phyloP scores from a whole-genome alignment of 306 rosid genomes.

The Potentilla sterilis region DNA sequence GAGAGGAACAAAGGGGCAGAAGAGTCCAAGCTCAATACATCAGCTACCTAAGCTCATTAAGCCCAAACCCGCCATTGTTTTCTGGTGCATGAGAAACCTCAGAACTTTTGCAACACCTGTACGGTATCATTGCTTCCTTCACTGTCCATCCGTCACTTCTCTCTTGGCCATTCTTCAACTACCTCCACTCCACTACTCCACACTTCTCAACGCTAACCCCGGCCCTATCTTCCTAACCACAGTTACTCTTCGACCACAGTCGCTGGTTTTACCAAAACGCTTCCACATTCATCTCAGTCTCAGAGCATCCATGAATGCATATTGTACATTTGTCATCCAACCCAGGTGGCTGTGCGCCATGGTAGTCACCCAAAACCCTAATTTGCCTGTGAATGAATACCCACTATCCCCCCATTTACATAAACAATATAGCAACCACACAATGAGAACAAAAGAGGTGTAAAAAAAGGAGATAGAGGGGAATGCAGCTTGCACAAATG shows the following conservation, averaged over 20 bases:
- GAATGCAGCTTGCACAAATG: conserved; percentile 82
- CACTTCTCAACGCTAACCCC: conserved; percentile 42
- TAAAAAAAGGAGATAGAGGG: not conserved
- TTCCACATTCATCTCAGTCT: not conserved
- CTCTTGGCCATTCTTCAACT: conserved; percentile 55
- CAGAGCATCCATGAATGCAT: conserved; percentile 37
- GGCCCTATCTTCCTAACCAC: conserved; percentile 13
- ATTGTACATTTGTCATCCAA: conserved; percentile 49
- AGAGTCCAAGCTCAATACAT: conserved; percentile 24
- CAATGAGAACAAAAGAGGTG: conserved; percentile 37
- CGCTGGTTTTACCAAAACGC: not conserved
- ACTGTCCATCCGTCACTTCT: conserved; percentile 60
- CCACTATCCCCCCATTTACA: conserved; percentile 9
- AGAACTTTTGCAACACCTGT: conserved; percentile 87
- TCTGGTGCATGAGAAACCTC: conserved; percentile 40
- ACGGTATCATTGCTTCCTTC: conserved; percentile 32
- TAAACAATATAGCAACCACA: conserved; percentile 28
- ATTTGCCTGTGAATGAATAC: not conserved
- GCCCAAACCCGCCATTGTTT: conserved; percentile 53
- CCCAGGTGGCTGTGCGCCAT: conserved; percentile 10
- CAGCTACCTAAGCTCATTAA: conserved; percentile 10
- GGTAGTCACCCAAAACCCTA: conserved; percentile 23
- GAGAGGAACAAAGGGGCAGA: conserved; percentile 11
- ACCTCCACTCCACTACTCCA: conserved; percentile 34
- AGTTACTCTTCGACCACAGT: conserved; percentile 8